A percentile compares a stretch with the other conserved stretches of the same genome.
Conservation (phyloP, 306 rosid species). For the cucumber (Cucumis sativus) region DNA sequence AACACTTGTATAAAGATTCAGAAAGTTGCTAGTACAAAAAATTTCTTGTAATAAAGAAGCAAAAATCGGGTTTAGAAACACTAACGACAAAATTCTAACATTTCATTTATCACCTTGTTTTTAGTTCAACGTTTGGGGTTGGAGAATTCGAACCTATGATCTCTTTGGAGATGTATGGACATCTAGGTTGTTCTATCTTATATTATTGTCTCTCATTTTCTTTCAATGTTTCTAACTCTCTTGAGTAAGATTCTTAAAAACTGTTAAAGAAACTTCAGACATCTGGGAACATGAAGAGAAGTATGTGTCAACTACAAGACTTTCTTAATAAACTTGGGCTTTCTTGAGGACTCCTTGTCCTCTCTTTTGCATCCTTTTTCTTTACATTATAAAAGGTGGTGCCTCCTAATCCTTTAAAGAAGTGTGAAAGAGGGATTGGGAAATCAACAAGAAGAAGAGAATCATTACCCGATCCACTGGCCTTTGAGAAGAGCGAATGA, state of each 20-base stretch:
- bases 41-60: not conserved
- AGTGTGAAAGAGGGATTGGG: not conserved
- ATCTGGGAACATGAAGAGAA: not conserved
- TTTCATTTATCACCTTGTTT: not conserved
- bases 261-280: not conserved
- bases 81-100: not conserved
- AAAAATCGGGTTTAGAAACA: not conserved
- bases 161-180: no score
- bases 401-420: not conserved
- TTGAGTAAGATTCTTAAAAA: not conserved
- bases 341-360: not conserved
- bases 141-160: no score
- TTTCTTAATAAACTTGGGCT: not conserved
- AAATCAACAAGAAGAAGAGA: not conserved
- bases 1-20: not conserved
- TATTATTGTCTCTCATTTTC: not conserved
- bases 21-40: not conserved
- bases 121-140: no score
- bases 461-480: not conserved
- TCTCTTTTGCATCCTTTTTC: not conserved
- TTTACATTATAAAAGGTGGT: no score
- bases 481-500: not conserved
- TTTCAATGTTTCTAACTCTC: not conserved
- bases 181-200: not conserved
- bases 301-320: not conserved